phyloP scores from a whole-genome alignment of 768 basidiomycete species.

The Podaxis mareebaensis region DNA sequence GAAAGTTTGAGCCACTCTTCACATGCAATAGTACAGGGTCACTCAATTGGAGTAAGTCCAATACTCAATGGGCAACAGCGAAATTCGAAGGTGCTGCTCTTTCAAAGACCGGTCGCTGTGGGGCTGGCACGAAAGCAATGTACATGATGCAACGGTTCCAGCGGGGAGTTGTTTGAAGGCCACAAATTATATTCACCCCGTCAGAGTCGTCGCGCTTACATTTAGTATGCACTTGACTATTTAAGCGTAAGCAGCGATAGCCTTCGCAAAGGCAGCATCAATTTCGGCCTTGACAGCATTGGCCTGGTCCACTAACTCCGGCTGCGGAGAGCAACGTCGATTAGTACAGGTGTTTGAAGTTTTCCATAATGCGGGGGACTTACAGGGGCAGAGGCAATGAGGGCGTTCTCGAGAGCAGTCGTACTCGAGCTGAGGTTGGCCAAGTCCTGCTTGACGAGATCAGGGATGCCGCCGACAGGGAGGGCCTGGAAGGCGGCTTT shows the following conservation, averaged over 20 bases:
- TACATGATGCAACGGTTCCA: no score
- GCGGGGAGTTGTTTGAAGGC: background rate
- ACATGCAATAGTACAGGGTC: no score
- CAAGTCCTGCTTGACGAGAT: slow-evolving; percentile 28
- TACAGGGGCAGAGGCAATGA: slow-evolving; percentile 29
- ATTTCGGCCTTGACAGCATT: slow-evolving; percentile 22
- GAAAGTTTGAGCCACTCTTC: no score
- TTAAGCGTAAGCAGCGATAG: slow-evolving; percentile 28
- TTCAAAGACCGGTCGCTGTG: no score
- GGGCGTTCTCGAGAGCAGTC: slow-evolving; percentile 25
- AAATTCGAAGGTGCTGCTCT: no score
- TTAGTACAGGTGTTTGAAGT: background rate
- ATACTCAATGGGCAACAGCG: no score
- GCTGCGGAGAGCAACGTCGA: slow-evolving; percentile 13
- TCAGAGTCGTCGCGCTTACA: background rate
- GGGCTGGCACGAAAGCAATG: no score
- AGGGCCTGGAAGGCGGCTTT: slow-evolving; percentile 26
- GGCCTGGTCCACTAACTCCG: slow-evolving; percentile 22
- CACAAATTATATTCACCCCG: background rate
- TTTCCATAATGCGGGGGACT: slow-evolving; percentile 6
- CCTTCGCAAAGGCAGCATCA: slow-evolving; percentile 26
- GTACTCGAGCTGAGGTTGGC: slow-evolving; percentile 26
- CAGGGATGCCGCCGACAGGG: slow-evolving; percentile 22
- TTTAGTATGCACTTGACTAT: background rate
- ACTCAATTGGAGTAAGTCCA: no score